Conservation (phyloP, 2,329 filamentous ascomycete genomes). For the Phoma herbarum region DNA sequence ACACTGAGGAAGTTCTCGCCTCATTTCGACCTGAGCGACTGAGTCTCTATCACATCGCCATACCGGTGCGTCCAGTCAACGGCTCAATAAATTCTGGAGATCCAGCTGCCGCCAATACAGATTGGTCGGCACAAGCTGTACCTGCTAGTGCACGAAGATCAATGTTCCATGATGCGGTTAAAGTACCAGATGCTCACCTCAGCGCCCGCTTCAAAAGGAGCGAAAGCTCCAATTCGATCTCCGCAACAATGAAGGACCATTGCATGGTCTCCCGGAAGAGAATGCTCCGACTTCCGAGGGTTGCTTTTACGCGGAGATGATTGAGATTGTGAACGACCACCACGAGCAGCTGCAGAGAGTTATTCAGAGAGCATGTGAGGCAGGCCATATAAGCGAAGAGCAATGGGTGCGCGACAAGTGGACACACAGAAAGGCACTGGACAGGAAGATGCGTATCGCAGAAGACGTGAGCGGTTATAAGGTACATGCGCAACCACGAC, state of each 20-base stretch:
- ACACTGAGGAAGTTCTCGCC: conserved; percentile 6
- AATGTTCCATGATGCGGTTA: not conserved
- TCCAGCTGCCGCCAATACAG: not conserved
- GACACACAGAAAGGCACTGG: conserved; percentile 3
- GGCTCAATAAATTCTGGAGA: not conserved
- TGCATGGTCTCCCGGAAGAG: not conserved
- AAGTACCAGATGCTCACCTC: not conserved
- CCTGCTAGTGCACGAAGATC: no score
- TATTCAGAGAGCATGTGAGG: conserved; percentile 1
- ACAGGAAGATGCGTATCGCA: not conserved
- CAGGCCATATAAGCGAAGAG: conserved; percentile 5
- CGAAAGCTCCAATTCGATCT: not conserved
- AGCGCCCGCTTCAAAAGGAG: no score
- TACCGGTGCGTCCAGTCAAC: not conserved
- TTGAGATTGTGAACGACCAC: conserved; percentile 4
- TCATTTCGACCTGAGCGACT: conserved; percentile 12
- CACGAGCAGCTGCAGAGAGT: conserved; percentile 2
- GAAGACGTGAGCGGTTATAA: conserved; percentile 5
- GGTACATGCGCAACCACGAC: not conserved
- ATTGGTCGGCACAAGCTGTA: not conserved
- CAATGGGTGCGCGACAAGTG: conserved; percentile 7
- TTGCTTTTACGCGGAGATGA: conserved; percentile 5
- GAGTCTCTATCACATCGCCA: not conserved
- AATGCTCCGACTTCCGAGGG: conserved; percentile 1
- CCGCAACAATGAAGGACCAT: not conserved